These are phyloP conservation scores for Cubamyces lactineus DNA, from an alignment of 768 basidiomycete species.

Conservation along the genomic window DNA sequence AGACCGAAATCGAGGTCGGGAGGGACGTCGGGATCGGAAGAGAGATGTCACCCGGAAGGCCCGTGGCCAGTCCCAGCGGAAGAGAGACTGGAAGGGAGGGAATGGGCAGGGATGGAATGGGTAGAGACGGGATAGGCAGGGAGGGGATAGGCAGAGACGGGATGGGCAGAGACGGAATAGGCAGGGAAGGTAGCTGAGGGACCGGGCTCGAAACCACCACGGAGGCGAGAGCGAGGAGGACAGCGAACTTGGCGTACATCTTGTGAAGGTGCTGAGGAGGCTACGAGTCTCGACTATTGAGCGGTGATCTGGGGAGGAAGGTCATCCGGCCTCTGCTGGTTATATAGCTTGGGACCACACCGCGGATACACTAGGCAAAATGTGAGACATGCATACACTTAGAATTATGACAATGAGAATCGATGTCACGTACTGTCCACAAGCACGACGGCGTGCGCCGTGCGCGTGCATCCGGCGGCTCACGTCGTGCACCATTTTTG, in stretches of 20 bases:
- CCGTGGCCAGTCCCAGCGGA: not conserved
- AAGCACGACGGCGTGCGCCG: not conserved
- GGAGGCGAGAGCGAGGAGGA: conserved; percentile 13
- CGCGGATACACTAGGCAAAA: too few species aligned
- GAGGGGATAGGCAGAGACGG: not conserved
- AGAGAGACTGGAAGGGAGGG: not conserved
- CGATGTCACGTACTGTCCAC: not conserved
- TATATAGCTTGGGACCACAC: conserved; percentile 4
- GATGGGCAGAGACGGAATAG: conserved; percentile 1
- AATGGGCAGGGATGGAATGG: not conserved
- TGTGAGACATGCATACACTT: not conserved
- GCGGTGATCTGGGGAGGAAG: conserved; percentile 11
- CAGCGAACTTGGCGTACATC: conserved; percentile 19
- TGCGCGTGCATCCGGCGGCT: not conserved
- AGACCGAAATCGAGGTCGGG: not conserved
- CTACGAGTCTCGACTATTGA: not conserved
- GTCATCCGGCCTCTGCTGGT: not conserved
- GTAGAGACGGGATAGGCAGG: not conserved
- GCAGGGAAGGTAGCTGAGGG: conserved; percentile 9
- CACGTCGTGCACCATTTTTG: conserved; percentile 4
- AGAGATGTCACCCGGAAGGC: not conserved
- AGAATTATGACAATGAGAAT: not conserved
- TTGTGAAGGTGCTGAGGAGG: not conserved
- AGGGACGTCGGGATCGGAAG: conserved; percentile 1
- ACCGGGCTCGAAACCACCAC: conserved; percentile 14